Percentiles rank a stretch among this genome's conserved stretches.
phyloP scores from a whole-genome alignment of 1,284 basidiomycete genomes.

The Ceratobasidium sp. region DNA sequence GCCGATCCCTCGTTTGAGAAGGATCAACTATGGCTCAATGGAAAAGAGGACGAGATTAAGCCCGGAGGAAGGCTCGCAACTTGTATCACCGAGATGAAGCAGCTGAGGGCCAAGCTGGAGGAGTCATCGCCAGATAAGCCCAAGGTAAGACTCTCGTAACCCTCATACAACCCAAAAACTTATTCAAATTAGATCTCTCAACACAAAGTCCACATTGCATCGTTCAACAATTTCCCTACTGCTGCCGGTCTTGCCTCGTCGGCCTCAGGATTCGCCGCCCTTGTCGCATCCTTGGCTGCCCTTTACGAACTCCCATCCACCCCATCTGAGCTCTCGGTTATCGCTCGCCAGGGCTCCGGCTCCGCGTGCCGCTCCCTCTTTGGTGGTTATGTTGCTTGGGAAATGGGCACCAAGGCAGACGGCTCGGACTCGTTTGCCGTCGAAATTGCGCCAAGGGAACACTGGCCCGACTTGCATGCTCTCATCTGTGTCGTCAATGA shows the following conservation, averaged over 20 bases:
- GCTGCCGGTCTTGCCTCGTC: conserved; percentile 98
- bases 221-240: conserved; percentile 99
- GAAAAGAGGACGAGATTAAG: conserved; percentile 88
- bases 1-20: conserved; percentile 76
- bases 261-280: conserved; percentile 95
- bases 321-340: conserved; percentile 80
- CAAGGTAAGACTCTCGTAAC: conserved; percentile 64
- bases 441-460: conserved; percentile 81
- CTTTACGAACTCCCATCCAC: conserved; percentile 82
- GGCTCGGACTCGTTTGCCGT: conserved; percentile 90
- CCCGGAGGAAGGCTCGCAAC: conserved; percentile 77
- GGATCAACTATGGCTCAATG: conserved; percentile 95
- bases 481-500: conserved; percentile 97
- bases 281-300: conserved; percentile 86
- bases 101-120: conserved; percentile 77
- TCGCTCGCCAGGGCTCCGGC: conserved; percentile 96
- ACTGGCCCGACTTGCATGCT: conserved; percentile 97
- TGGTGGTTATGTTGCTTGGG: conserved; percentile 97
- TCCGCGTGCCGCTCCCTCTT: conserved; percentile 98
- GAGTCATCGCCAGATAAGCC: conserved; percentile 65
- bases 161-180: conserved; percentile 34
- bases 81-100: conserved; percentile 89
- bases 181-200: conserved; percentile 64
- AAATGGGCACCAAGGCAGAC: conserved; percentile 71
- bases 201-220: conserved; percentile 83